A percentile compares a stretch with the other conserved stretches of the same genome.
phyloP scores from a whole-genome alignment of 2,329 filamentous ascomycete genomes.

The Alternaria angustiovoidea region DNA sequence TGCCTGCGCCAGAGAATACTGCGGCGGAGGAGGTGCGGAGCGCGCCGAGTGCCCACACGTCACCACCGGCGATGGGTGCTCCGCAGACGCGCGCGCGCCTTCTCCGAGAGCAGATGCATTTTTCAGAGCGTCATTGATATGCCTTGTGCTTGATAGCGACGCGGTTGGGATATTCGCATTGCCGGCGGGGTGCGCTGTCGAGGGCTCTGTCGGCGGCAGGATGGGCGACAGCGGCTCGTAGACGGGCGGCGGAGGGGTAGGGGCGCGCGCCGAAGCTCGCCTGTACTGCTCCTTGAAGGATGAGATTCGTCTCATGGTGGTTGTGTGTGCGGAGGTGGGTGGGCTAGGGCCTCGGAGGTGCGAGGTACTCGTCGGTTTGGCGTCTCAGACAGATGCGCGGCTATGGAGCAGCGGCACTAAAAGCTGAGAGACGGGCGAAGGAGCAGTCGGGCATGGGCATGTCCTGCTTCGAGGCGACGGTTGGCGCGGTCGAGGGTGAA shows the following conservation, averaged over 20 bases:
- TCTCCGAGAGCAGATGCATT: neutral
- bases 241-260: constrained; percentile 43
- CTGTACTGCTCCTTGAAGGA: constrained; percentile 47
- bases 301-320: constrained; percentile 40
- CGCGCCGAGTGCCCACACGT: constrained; percentile 27
- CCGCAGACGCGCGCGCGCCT: constrained; percentile 18
- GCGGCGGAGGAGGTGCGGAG: constrained; percentile 35
- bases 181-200: constrained; percentile 35
- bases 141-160: constrained; percentile 15
- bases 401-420: constrained; percentile 37
- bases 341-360: constrained; percentile 32
- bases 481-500: constrained; percentile 26
- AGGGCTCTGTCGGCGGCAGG: constrained; percentile 31
- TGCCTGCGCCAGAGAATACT: constrained; percentile 35
- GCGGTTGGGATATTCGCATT: constrained; percentile 19
- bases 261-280: constrained; percentile 40
- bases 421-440: constrained; percentile 27
- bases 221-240: constrained; percentile 49
- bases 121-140: constrained; percentile 19
- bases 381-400: constrained; percentile 33
- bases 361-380: constrained; percentile 27
- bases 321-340: constrained; percentile 27
- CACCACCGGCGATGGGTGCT: constrained; percentile 20
- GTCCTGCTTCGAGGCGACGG: constrained; percentile 33
- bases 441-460: constrained; percentile 38